Evolutionary conservation across 345 rosid species (phyloP), one percentile per base, ranked within the genome.

Genomic region (Pelargonium nanum): DNA sequence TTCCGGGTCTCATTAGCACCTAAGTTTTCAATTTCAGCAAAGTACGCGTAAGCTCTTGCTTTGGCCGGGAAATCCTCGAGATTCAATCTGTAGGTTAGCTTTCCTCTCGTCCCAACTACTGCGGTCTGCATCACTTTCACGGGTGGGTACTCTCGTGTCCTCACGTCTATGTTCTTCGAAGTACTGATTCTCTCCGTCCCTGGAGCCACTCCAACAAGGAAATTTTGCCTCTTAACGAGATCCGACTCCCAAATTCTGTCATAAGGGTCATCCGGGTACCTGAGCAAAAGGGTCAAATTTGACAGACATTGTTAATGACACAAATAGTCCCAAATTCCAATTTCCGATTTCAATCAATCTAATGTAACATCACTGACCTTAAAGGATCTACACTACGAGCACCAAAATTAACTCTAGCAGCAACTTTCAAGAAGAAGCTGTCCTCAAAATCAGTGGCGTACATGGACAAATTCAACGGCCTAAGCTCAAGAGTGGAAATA

Each of bases 171-270:
- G 65, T 64, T 65, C 74, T 81, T 83, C 0, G 89, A 61, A 57
- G 97, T 94, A 24, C 61, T 84, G 81, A 90, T 82, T 65, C 86
- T 83, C 57, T 55, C 70, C 1, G 99, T 94, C 6, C 97, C 97
- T 30, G 84, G 59, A 26, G 99, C 99, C 28, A 72, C 81, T 23
- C 86, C 99, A 8, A 94, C 99, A 54, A 87, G 92, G 69, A 59
- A 90, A 72, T 94, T 94, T 58, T 75, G 99, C 65, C 97, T 81
- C 72, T 65, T 87, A 20, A 67, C 83, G 23, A 84, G 77, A 77
- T 94, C 99, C 5, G 99, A 94, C 56, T 81, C 89, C 99, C 99
- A 94, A 50, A 94, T 84, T 80, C 99, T 86, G 77, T 94, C 99
- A 61, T 89, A 94, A 1, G 97, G 96, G 74, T 94, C 99, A 77